Percentiles rank a stretch among this genome's conserved stretches.
Evolutionary conservation across 257 asterid genomes (phyloP).

Genomic region (Ligustrum vulgare): DNA sequence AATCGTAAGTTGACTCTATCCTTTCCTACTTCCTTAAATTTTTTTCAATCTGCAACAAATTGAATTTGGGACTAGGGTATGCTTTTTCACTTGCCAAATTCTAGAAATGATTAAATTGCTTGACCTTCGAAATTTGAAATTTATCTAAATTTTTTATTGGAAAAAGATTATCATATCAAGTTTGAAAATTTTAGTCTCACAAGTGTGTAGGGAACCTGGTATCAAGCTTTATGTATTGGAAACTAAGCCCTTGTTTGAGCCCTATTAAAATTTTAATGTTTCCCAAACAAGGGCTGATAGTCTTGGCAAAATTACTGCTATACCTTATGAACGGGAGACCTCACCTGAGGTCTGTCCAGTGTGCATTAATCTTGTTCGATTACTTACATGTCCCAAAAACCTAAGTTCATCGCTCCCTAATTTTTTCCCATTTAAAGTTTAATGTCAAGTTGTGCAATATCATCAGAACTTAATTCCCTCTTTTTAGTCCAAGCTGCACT

Average conservation of each 20-base stretch:
- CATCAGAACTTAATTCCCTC: not conserved
- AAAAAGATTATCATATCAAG: not conserved
- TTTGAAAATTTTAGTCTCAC: constrained; percentile 16
- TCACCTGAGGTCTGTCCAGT: constrained; percentile 33
- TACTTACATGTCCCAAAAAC: no score
- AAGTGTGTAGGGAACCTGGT: constrained; percentile 34
- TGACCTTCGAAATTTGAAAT: not conserved
- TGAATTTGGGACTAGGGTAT: not conserved
- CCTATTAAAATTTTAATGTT: no score
- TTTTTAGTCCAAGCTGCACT: not conserved
- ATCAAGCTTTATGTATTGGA: constrained; percentile 38
- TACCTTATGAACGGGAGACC: constrained; percentile 30
- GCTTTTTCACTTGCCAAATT: not conserved
- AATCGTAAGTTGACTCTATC: constrained; percentile 42
- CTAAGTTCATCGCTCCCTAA: no score
- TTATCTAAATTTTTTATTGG: not conserved
- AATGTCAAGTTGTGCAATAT: not conserved
- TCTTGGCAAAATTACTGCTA: constrained; percentile 31
- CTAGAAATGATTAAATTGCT: not conserved
- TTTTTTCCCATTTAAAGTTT: not conserved
- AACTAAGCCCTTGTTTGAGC: not conserved
- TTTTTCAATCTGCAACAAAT: not conserved
- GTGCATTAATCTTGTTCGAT: not conserved
- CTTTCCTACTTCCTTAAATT: not conserved
- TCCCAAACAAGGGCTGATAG: constrained; percentile 4